Evolutionary conservation across 208 protist genomes (phyloP).

Genomic region (Acanthamoeba castellanii): DNA sequence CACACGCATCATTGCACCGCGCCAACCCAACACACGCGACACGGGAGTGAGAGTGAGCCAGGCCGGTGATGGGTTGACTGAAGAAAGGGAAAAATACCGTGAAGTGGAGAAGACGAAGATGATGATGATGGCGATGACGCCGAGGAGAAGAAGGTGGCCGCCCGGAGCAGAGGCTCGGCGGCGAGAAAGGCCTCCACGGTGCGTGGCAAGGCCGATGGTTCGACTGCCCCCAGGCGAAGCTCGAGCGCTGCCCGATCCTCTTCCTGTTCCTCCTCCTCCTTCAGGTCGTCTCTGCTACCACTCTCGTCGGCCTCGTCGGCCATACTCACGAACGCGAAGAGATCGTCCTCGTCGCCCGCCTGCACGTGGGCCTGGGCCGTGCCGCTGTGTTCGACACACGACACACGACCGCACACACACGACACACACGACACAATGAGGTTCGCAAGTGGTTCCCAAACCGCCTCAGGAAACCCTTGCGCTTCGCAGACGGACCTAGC

Average conservation of each 20-base stretch:
- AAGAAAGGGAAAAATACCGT: not conserved
- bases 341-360: not conserved
- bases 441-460: too few species aligned
- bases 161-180: not conserved
- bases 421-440: not conserved
- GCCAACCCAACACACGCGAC: not conserved
- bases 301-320: not conserved
- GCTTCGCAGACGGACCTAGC: too few species aligned
- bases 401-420: not conserved
- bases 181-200: not conserved
- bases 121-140: too few species aligned
- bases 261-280: not conserved
- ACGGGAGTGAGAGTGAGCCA: too few species aligned
- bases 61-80: too few species aligned
- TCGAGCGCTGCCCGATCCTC: not conserved
- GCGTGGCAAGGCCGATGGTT: not conserved
- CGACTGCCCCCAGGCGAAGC: not conserved
- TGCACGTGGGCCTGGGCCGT: not conserved
- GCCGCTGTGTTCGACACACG: not conserved
- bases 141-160: not conserved
- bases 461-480: too few species aligned
- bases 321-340: slow-evolving; percentile 27
- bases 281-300: not conserved
- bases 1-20: not conserved
- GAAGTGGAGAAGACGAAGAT: not conserved